Base-by-base conservation (phyloP, 2,329 filamentous ascomycete genomes). In the Blumeria graminis region DNA sequence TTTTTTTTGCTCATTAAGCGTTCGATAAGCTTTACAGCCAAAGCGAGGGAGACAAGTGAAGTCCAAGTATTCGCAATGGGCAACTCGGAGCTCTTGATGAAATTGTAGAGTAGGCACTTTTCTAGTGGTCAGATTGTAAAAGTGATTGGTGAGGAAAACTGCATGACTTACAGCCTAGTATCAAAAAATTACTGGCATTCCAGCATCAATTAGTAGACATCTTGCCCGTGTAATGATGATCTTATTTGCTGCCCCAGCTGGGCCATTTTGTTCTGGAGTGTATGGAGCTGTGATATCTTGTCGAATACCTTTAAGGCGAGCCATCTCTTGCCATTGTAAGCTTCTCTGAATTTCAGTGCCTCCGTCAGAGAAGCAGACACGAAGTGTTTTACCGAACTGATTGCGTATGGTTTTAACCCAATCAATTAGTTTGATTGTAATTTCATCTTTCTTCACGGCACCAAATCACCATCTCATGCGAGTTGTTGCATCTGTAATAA, bases 401-500 rank as follows among this genome's bases (percentile, higher is more conserved):
- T 35, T 33, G 22, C 35, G 10, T 22, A 51, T 51, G 48, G 32
- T 33, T 1, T 51, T 51, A 14, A 51, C 48, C 13, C 48, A 51
- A 32, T 35, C 32, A 35, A 51, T 51, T 33, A 51, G 48, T 9
- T 51, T 14, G 7, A n/a, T 32, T 13, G 22, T 22, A 33, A 51
- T 51, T 51, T 34, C 48, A 35, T 51, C 48, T 51, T 51, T 51
- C 48, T 22, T 51, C 35, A 33, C 22, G 32, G 48, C 35, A 51
- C 22, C 22, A n/a, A 51, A 16, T 22, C 48, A 51, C 48, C 6
- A 34, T 51, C 48, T 51, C 48, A 51, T 51, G 22, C 48, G 3
- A 33, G 48, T 33, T 32, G 50, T 38, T 35, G 50, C 50, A 38
- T 53, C 50, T 53, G 33, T 53, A 32, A 53, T 53, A 32, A 53